These are phyloP conservation scores for Xerocomus brunneocitrinus DNA, from an alignment of 768 basidiomycete species.

Conservation along the genomic window DNA sequence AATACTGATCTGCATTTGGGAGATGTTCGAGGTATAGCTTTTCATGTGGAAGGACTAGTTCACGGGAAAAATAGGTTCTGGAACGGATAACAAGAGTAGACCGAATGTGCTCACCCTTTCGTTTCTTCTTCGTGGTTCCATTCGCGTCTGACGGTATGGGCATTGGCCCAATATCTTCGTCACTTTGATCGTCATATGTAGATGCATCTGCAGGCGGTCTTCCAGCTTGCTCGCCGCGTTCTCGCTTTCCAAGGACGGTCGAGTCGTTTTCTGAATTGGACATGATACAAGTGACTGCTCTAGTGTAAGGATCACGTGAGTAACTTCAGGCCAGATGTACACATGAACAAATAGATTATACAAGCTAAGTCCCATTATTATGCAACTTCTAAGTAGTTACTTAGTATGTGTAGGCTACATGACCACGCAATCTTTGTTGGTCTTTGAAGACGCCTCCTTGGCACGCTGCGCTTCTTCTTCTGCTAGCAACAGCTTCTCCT, in stretches of 20 bases:
- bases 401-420: slow-evolving; percentile 41
- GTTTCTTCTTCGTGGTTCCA: slow-evolving; percentile 61
- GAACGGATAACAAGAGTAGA: background rate
- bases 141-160: slow-evolving; percentile 50
- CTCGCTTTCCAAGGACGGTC: slow-evolving; percentile 62
- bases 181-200: slow-evolving; percentile 45
- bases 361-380: background rate
- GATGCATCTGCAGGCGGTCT: slow-evolving; percentile 17
- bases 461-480: slow-evolving; percentile 44
- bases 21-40: slow-evolving; percentile 88
- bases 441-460: slow-evolving; percentile 24
- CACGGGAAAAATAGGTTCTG: slow-evolving; percentile 16
- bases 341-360: background rate
- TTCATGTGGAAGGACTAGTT: slow-evolving; percentile 87
- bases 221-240: slow-evolving; percentile 33
- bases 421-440: slow-evolving; percentile 48
- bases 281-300: slow-evolving; percentile 25
- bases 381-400: no score
- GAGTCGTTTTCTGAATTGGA: slow-evolving; percentile 46
- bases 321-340: no score
- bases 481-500: slow-evolving; percentile 58
- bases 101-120: slow-evolving; percentile 58
- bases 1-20: slow-evolving; percentile 89
- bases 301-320: slow-evolving; percentile 7
- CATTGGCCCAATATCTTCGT: slow-evolving; percentile 87